These are phyloP conservation scores for Platanthera guangdongensis DNA, from an alignment of 106 monocot species.

Conservation along the genomic window DNA sequence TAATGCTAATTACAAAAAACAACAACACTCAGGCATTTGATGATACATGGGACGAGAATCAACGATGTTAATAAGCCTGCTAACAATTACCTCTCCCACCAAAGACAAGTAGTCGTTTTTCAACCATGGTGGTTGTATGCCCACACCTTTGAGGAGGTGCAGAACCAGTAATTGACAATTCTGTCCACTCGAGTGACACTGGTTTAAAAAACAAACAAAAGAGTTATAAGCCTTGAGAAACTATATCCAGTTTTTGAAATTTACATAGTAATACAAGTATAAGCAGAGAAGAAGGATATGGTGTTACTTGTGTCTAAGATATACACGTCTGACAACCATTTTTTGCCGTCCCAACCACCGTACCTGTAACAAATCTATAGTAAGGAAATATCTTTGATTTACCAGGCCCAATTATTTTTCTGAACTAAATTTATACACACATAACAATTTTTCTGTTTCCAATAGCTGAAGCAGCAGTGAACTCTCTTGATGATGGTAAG, in stretches of 20 bases:
- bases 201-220: slow-evolving; percentile 4
- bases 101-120: slow-evolving; percentile 86
- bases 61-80: too few species aligned
- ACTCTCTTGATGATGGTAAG: slow-evolving; percentile 89
- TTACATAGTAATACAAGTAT: neutral
- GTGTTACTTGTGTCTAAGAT: slow-evolving; percentile 86
- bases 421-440: slow-evolving; percentile 32
- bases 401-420: neutral
- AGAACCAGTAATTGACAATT: slow-evolving; percentile 74
- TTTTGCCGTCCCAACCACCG: slow-evolving; percentile 99
- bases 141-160: slow-evolving; percentile 86
- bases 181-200: slow-evolving; percentile 96
- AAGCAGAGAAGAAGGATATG: neutral
- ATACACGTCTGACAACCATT: slow-evolving; percentile 96
- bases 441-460: slow-evolving; percentile 93
- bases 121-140: slow-evolving; percentile 92
- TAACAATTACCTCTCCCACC: slow-evolving; percentile 79
- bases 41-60: too few species aligned
- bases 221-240: neutral
- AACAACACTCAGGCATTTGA: too few species aligned
- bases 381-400: neutral
- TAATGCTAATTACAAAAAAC: neutral
- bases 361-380: slow-evolving; percentile 43
- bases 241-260: neutral
- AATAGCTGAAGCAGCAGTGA: slow-evolving; percentile 88